A percentile compares a stretch with the other conserved stretches of the same genome.
Evolutionary conservation across 805 yeast genomes (phyloP).

Genomic region (Ogataea salicorniae): DNA sequence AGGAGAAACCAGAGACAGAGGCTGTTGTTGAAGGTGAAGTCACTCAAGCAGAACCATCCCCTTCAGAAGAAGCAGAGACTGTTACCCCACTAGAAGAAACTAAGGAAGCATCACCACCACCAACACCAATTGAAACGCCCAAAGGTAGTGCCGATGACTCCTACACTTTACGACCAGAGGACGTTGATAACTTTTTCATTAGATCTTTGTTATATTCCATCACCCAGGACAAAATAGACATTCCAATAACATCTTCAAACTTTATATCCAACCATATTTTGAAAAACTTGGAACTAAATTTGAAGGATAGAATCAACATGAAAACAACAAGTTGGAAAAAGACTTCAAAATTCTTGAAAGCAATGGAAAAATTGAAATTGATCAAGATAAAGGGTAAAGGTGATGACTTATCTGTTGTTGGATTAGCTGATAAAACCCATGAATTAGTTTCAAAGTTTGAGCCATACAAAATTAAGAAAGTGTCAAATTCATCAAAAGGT

Average conservation of each 20-base stretch:
- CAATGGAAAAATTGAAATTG: conserved; percentile 73
- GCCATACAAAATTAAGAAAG: conserved; percentile 47
- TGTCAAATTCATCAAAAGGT: neutral
- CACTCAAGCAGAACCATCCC: neutral
- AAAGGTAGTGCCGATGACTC: conserved; percentile 30
- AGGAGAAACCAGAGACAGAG: conserved; percentile 12
- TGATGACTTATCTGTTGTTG: conserved; percentile 63
- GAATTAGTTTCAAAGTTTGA: conserved; percentile 53
- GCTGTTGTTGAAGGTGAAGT: conserved; percentile 16
- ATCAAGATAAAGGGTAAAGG: conserved; percentile 77
- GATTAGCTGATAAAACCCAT: conserved; percentile 41
- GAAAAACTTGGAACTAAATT: conserved; percentile 69
- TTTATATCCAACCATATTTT: conserved; percentile 69
- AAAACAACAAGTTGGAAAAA: conserved; percentile 90
- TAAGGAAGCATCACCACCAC: conserved; percentile 4
- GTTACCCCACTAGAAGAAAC: neutral
- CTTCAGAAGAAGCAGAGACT: conserved; percentile 4
- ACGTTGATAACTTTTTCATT: conserved; percentile 69
- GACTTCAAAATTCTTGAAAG: conserved; percentile 75
- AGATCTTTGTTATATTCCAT: conserved; percentile 69
- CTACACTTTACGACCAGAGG: conserved; percentile 46
- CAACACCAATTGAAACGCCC: too few relatives aligned
- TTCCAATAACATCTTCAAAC: conserved; percentile 69
- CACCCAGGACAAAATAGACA: conserved; percentile 46
- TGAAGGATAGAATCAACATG: conserved; percentile 46